phyloP scores from a whole-genome alignment of 257 asterid species.

The Solanum tarijense region DNA sequence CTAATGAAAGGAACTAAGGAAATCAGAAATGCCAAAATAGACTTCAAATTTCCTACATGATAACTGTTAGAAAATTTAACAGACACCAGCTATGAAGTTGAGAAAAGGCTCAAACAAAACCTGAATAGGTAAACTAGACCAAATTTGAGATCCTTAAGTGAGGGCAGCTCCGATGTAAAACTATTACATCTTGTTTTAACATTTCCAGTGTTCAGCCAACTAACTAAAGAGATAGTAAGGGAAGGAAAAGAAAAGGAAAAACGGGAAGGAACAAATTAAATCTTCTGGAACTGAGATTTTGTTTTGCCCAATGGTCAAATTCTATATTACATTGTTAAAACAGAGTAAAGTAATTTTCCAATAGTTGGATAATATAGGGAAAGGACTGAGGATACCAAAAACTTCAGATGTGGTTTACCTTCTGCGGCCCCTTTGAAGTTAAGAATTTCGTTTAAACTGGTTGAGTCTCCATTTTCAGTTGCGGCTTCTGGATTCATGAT shows the following conservation, averaged over 20 bases:
- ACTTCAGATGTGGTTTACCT: conserved; percentile 22
- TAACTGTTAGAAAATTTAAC: not conserved
- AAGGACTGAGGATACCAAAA: not conserved
- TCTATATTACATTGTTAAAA: not conserved
- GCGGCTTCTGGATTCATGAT: conserved; percentile 51
- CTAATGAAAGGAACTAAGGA: not conserved
- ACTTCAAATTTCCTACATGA: not conserved
- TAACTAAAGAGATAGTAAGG: not conserved
- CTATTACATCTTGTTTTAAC: not conserved
- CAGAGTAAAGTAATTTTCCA: not conserved
- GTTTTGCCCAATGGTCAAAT: not conserved
- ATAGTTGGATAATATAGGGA: not conserved
- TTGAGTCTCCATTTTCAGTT: conserved; percentile 32
- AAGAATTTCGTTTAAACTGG: conserved; percentile 28
- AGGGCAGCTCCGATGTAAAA: not conserved
- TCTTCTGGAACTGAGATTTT: not conserved
- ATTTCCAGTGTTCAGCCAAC: not conserved
- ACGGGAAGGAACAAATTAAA: not conserved
- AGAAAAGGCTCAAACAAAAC: not conserved
- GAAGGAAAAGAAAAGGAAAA: not conserved
- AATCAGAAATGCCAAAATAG: not conserved
- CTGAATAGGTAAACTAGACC: not conserved
- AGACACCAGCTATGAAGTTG: not conserved
- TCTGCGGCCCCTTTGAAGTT: conserved; percentile 36
- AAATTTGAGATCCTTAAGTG: not conserved